Conservation (phyloP, 108 stramenopile species). For the Skeletonema menzelii region DNA sequence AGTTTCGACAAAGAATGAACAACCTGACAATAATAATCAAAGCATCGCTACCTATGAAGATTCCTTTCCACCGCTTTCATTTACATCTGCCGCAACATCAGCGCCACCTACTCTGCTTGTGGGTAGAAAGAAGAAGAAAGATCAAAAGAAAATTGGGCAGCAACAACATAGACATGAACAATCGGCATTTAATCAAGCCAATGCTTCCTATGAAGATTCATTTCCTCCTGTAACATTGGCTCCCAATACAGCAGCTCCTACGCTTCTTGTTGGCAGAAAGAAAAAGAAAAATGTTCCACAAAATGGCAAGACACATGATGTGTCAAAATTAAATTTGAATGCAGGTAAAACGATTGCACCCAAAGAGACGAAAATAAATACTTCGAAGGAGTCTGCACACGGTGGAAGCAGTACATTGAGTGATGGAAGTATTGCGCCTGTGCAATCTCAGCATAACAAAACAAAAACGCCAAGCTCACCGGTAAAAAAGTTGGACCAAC, state of each 20-base stretch:
- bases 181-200: not conserved
- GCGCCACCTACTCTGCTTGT: conserved; percentile 29
- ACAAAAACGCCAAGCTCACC: not conserved
- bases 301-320: not conserved
- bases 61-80: conserved; percentile 51
- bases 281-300: not conserved
- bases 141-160: not conserved
- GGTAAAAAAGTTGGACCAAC: not conserved
- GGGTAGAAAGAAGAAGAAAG: conserved; percentile 33
- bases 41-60: conserved; percentile 33
- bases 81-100: conserved; percentile 3
- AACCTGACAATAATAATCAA: not conserved
- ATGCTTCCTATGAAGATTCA: not conserved
- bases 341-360: not conserved
- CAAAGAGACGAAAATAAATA: not conserved
- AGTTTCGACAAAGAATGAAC: not conserved
- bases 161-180: not conserved
- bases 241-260: not conserved
- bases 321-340: not conserved
- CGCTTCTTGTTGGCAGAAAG: conserved; percentile 4
- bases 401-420: not conserved
- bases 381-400: not conserved
- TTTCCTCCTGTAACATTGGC: not conserved
- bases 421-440: not conserved
- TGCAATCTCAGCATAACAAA: not conserved